phyloP scores from a whole-genome alignment of 768 basidiomycete species.

The Pisolithus orientalis region DNA sequence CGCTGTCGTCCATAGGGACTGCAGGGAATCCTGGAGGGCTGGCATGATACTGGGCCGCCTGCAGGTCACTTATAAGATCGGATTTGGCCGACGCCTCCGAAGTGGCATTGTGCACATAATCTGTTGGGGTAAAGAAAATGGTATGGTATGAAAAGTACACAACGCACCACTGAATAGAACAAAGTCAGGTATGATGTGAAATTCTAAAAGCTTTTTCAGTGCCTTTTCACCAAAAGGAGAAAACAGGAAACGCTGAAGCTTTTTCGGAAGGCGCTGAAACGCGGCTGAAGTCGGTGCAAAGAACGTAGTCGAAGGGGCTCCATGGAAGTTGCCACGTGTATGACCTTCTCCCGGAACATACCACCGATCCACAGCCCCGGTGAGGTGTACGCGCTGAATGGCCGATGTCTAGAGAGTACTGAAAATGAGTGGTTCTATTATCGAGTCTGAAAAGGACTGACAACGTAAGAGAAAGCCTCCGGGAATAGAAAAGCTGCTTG shows the following conservation, averaged over 20 bases:
- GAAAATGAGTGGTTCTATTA: neutral
- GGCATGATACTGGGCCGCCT: neutral
- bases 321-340: conserved; percentile 35
- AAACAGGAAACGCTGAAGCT: conserved; percentile 50
- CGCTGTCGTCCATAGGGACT: neutral
- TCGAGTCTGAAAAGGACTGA: conserved; percentile 16
- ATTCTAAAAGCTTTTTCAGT: conserved; percentile 50
- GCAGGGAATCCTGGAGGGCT: neutral
- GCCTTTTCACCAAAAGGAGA: conserved; percentile 49
- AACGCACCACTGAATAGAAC: conserved; percentile 47
- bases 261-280: conserved; percentile 42
- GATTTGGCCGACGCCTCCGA: neutral
- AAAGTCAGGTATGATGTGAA: conserved; percentile 47
- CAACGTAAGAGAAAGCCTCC: conserved; percentile 43
- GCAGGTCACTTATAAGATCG: neutral
- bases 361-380: conserved; percentile 41
- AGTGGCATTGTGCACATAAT: conserved; percentile 9
- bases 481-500: conserved; percentile 40
- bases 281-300: conserved; percentile 51
- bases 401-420: conserved; percentile 42
- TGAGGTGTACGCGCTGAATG: conserved; percentile 44
- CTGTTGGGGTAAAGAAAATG: neutral
- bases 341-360: conserved; percentile 31
- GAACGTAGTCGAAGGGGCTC: conserved; percentile 41
- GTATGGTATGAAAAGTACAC: neutral